Conservation (phyloP, 208 protist species). For the Leishmania tarentolae region DNA sequence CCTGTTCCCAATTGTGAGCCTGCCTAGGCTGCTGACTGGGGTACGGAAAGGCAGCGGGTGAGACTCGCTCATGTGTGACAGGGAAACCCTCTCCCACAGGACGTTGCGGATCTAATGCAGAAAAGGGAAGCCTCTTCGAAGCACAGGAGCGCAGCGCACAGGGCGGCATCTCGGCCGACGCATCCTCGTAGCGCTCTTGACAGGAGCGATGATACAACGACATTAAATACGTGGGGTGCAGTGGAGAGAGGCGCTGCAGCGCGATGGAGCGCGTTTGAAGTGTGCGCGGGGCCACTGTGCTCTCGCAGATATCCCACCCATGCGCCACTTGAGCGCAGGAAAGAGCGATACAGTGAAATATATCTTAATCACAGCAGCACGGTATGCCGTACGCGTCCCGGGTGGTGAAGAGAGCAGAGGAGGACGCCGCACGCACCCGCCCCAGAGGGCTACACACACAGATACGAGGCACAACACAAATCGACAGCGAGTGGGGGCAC, state of each 20-base stretch:
- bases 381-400: not conserved
- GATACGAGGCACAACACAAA: not conserved
- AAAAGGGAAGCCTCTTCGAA: not conserved
- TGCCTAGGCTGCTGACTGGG: not conserved
- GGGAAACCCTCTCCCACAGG: not conserved
- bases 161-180: not conserved
- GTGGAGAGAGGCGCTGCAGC: not conserved
- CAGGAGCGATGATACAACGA: not conserved
- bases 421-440: not conserved
- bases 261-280: not conserved
- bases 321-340: not conserved
- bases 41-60: not conserved
- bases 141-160: not conserved
- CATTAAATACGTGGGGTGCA: not conserved
- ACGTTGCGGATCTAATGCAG: not conserved
- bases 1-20: not conserved
- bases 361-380: not conserved
- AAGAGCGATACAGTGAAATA: not conserved
- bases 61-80: not conserved
- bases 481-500: not conserved
- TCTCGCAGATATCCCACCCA: conserved; percentile 4
- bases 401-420: not conserved
- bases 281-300: not conserved
- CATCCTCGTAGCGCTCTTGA: not conserved
- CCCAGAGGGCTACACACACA: not conserved